Evolutionary conservation across 2,329 filamentous ascomycete genomes (phyloP).

Genomic region (Epichloe elymi): DNA sequence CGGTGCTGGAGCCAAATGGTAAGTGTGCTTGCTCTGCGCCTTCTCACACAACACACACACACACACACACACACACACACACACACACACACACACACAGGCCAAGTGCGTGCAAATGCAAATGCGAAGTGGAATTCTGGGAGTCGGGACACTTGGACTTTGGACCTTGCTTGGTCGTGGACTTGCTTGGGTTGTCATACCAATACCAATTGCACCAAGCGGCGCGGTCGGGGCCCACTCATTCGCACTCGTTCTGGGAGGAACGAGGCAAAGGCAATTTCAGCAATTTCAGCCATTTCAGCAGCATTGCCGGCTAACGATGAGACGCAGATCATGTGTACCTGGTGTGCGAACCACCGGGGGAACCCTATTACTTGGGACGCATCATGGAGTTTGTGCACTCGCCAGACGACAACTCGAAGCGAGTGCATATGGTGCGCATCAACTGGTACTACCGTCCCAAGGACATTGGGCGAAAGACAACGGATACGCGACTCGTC

Average conservation of each 20-base stretch:
- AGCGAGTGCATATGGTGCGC: slow-evolving; percentile 72
- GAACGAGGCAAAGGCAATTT: slow-evolving; percentile 4
- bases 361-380: slow-evolving; percentile 93
- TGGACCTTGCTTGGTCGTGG: slow-evolving; percentile 1
- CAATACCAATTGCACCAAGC: slow-evolving; percentile 5
- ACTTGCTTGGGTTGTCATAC: background rate
- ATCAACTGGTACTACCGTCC: slow-evolving; percentile 99
- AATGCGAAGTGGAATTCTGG: background rate
- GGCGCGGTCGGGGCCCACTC: slow-evolving; percentile 7
- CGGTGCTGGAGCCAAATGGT: slow-evolving; percentile 75
- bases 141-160: background rate
- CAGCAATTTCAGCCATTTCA: background rate
- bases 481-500: slow-evolving; percentile 78
- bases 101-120: slow-evolving; percentile 1
- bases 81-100: background rate
- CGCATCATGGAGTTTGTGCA: slow-evolving; percentile 98
- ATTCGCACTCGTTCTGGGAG: background rate
- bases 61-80: background rate
- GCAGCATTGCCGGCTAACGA: slow-evolving; percentile 6
- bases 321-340: slow-evolving; percentile 60
- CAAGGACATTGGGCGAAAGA: slow-evolving; percentile 86
- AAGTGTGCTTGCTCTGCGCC: slow-evolving; percentile 21
- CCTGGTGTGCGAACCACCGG: slow-evolving; percentile 90
- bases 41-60: background rate
- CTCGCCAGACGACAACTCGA: slow-evolving; percentile 55